Evolutionary conservation across 1,284 basidiomycete species (phyloP).

Genomic region (Rhodotorula sp.): DNA sequence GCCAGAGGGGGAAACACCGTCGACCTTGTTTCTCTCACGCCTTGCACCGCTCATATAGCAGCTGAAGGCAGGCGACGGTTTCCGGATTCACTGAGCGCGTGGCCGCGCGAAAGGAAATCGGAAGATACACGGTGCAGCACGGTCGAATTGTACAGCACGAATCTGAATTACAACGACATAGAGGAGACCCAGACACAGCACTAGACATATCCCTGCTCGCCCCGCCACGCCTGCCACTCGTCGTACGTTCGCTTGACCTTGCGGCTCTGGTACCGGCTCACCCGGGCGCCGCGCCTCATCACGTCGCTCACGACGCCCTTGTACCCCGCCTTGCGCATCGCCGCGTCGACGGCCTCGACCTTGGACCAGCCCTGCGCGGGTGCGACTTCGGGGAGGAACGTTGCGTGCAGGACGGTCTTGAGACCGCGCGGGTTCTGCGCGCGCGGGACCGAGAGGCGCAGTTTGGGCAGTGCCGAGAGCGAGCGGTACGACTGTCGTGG

Average conservation of each 20-base stretch:
- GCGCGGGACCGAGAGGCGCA: conserved; percentile 10
- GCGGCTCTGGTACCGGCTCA: conserved; percentile 83
- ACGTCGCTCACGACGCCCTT: conserved; percentile 78
- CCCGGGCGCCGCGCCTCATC: conserved; percentile 70
- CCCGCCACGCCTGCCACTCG: conserved; percentile 58
- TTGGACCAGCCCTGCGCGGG: conserved; percentile 91
- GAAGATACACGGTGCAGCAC: no score
- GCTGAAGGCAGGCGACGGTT: no score
- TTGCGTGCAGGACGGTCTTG: conserved; percentile 66
- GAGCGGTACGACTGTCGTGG: conserved; percentile 25
- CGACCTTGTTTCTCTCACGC: no score
- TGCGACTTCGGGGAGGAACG: conserved; percentile 92
- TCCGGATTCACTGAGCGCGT: no score
- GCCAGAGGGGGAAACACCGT: no score
- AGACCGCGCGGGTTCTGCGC: conserved; percentile 23
- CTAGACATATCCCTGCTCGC: not conserved
- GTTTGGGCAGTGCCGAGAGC: conserved; percentile 28
- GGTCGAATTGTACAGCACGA: not conserved
- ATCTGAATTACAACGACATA: not conserved
- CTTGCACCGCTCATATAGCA: no score
- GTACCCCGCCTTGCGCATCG: conserved; percentile 89
- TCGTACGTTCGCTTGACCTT: conserved; percentile 70
- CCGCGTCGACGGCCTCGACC: conserved; percentile 82
- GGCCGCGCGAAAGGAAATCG: no score
- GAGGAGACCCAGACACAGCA: not conserved